phyloP scores from a whole-genome alignment of 2,329 filamentous ascomycete genomes.

The Blastomyces silverae region DNA sequence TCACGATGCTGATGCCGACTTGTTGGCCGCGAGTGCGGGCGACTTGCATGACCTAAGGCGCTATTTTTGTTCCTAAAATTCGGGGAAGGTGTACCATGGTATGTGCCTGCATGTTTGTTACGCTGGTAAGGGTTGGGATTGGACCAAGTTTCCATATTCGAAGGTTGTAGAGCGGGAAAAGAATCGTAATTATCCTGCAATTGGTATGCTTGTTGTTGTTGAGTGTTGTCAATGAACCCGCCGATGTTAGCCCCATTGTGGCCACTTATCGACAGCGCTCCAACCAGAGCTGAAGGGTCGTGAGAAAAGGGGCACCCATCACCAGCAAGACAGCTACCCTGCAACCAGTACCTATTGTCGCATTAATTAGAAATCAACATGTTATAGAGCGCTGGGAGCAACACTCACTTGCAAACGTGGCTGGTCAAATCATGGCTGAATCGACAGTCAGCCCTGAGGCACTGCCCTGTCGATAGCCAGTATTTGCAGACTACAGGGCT shows the following conservation, averaged over 20 bases:
- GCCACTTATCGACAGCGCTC: slow-evolving; percentile 67
- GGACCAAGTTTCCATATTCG: slow-evolving; percentile 53
- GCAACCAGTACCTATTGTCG: slow-evolving; percentile 74
- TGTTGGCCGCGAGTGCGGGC: slow-evolving; percentile 71
- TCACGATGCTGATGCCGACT: slow-evolving; percentile 70
- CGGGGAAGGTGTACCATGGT: slow-evolving; percentile 23
- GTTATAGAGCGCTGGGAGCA: not conserved
- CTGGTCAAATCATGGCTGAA: slow-evolving; percentile 96
- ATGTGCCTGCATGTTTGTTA: slow-evolving; percentile 38
- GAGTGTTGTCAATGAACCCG: slow-evolving; percentile 44
- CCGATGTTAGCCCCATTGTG: slow-evolving; percentile 44
- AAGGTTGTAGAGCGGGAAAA: slow-evolving; percentile 68
- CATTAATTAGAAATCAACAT: slow-evolving; percentile 13
- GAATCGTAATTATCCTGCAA: slow-evolving; percentile 70
- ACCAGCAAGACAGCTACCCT: slow-evolving; percentile 89
- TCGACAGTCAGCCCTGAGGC: slow-evolving; percentile 87
- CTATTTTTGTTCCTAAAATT: slow-evolving; percentile 44
- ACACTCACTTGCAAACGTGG: slow-evolving; percentile 91
- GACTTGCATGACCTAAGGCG: slow-evolving; percentile 51
- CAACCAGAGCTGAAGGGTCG: slow-evolving; percentile 80
- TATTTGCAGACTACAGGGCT: slow-evolving; percentile 94
- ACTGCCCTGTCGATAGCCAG: slow-evolving; percentile 91
- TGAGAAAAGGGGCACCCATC: slow-evolving; percentile 96
- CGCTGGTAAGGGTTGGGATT: slow-evolving; percentile 44
- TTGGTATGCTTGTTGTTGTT: slow-evolving; percentile 59